Conservation (phyloP, 768 basidiomycete genomes). For the Tricholoma terreum region DNA sequence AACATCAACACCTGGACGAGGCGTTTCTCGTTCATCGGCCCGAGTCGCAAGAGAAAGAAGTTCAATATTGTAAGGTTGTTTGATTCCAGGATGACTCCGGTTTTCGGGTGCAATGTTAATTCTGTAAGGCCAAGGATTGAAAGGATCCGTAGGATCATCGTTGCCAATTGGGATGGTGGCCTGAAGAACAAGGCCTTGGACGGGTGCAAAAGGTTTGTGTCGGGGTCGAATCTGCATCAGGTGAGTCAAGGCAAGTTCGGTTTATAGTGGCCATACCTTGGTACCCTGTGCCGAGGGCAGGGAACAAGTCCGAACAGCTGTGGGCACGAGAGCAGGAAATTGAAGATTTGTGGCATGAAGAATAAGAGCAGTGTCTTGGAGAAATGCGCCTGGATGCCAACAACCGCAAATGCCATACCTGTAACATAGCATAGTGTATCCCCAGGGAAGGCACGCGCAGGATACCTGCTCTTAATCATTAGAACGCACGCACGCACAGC, state of each 20-base stretch:
- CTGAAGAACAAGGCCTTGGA: slow-evolving; percentile 62
- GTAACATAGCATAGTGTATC: slow-evolving; percentile 97
- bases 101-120: slow-evolving; percentile 52
- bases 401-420: slow-evolving; percentile 98
- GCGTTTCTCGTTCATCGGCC: slow-evolving; percentile 82
- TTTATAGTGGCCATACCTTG: slow-evolving; percentile 52
- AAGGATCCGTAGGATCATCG: slow-evolving; percentile 55
- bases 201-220: slow-evolving; percentile 76
- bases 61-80: slow-evolving; percentile 94
- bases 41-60: slow-evolving; percentile 72
- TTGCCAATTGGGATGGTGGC: slow-evolving; percentile 54
- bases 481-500: not conserved
- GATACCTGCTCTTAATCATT: slow-evolving; percentile 64
- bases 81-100: slow-evolving; percentile 58
- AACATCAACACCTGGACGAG: slow-evolving; percentile 72
- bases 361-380: slow-evolving; percentile 95
- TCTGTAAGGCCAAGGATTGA: slow-evolving; percentile 63
- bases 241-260: slow-evolving; percentile 3
- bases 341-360: slow-evolving; percentile 98
- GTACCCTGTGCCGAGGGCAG: slow-evolving; percentile 92
- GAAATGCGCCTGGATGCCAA: slow-evolving; percentile 96
- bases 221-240: slow-evolving; percentile 60
- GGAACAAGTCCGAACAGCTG: slow-evolving; percentile 93
- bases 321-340: slow-evolving; percentile 91
- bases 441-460: slow-evolving; percentile 90